These are phyloP conservation scores for Orbilia oligospora DNA, from an alignment of 2,329 filamentous ascomycete species.

Conservation along the genomic window DNA sequence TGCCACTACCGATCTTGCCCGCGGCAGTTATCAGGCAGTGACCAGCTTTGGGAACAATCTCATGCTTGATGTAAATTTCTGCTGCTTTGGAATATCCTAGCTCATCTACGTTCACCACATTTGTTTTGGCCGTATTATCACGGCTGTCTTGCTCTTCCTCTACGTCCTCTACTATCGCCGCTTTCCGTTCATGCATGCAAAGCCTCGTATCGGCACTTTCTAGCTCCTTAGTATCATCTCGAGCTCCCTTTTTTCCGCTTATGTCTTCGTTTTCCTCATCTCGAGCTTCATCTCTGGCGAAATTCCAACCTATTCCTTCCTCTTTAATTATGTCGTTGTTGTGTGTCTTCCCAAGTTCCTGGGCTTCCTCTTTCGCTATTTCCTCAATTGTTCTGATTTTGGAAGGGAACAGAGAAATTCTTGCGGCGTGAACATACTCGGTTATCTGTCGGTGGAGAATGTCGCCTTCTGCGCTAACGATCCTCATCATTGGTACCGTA, in stretches of 20 bases:
- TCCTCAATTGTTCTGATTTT: conserved; percentile 19
- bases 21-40: conserved; percentile 43
- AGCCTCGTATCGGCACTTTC: too few relatives aligned
- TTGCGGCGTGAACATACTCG: conserved; percentile 36
- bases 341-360: conserved; percentile 17
- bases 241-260: not conserved
- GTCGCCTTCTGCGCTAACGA: conserved; percentile 47
- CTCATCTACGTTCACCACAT: not conserved
- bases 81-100: not conserved
- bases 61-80: conserved; percentile 35
- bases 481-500: conserved; percentile 44
- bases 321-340: conserved; percentile 24
- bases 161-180: not conserved
- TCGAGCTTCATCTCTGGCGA: not conserved
- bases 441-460: conserved; percentile 40
- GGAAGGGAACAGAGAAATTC: conserved; percentile 38
- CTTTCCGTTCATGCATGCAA: too few relatives aligned
- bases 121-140: not conserved
- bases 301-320: not conserved
- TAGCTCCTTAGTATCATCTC: not conserved
- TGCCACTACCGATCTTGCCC: conserved; percentile 6
- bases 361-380: conserved; percentile 19
- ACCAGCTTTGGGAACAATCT: conserved; percentile 24
- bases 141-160: not conserved
- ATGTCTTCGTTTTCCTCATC: not conserved